Conservation (phyloP, 2,329 filamentous ascomycete species). For the Leptographium radiaticola region DNA sequence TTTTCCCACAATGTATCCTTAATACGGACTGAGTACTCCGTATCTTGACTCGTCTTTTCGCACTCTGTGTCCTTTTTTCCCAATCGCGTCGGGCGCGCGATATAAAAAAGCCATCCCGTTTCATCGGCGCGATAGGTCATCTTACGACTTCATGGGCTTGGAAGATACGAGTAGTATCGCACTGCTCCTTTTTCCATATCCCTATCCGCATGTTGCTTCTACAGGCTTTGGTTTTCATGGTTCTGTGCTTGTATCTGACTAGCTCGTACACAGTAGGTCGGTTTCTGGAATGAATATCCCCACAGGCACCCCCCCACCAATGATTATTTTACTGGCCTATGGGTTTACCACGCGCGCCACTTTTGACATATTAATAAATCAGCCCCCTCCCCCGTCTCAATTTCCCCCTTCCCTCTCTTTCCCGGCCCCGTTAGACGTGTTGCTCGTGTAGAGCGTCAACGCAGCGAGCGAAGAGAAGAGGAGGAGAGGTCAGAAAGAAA, state of each 20-base stretch:
- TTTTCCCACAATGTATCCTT: too few relatives aligned
- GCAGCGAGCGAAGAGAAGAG: neutral
- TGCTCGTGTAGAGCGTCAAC: slow-evolving; percentile 6
- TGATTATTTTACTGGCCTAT: neutral
- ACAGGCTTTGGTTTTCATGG: neutral
- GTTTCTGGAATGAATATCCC: slow-evolving; percentile 2
- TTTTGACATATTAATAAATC: slow-evolving; percentile 10
- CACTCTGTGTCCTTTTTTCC: too few relatives aligned
- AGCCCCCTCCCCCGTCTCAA: slow-evolving; percentile 5
- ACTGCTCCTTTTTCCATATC: neutral
- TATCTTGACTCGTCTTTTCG: too few relatives aligned
- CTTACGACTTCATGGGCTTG: neutral
- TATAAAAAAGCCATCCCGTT: too few relatives aligned
- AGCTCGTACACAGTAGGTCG: neutral
- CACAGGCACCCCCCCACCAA: neutral
- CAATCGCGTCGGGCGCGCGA: too few relatives aligned
- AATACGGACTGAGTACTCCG: too few relatives aligned
- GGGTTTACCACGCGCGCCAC: neutral
- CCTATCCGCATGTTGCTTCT: neutral
- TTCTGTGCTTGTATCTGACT: neutral
- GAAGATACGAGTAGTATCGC: neutral
- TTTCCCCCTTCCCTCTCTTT: slow-evolving; percentile 1
- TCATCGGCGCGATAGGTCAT: neutral
- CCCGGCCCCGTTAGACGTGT: slow-evolving; percentile 5
- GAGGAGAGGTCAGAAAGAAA: neutral